Conservation (phyloP, 1,284 basidiomycete genomes). For the Ceratobasidium sp. region DNA sequence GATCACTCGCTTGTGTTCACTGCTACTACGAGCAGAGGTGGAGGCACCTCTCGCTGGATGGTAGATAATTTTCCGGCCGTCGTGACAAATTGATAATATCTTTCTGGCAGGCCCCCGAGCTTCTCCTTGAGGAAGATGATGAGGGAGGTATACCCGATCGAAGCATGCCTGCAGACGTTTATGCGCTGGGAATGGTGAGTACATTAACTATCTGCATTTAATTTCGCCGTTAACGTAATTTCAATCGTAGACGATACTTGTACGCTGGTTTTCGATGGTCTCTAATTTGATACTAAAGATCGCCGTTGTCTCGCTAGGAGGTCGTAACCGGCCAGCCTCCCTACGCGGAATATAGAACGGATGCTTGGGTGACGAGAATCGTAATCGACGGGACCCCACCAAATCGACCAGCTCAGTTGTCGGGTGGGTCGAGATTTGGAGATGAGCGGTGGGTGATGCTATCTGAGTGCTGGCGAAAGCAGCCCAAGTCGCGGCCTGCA, state of each 20-base stretch:
- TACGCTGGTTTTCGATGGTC: not conserved
- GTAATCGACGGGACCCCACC: not conserved
- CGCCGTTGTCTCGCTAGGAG: not conserved
- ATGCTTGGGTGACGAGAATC: not conserved
- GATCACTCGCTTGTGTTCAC: constrained; percentile 9
- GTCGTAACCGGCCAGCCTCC: not conserved
- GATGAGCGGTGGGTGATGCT: not conserved
- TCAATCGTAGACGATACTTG: not conserved
- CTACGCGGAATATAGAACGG: not conserved
- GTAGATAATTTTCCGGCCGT: not conserved
- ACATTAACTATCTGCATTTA: not conserved
- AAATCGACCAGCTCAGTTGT: not conserved
- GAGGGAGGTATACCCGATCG: not conserved
- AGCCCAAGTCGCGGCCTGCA: not conserved
- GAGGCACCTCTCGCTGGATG: constrained; percentile 29
- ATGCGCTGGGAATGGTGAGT: constrained; percentile 30
- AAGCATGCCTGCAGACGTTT: constrained; percentile 24
- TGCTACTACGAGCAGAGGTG: not conserved
- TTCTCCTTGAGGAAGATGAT: not conserved
- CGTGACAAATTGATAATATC: not conserved
- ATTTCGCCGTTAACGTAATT: not conserved
- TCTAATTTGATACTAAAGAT: too few relatives aligned
- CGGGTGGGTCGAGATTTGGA: not conserved
- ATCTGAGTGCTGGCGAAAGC: not conserved
- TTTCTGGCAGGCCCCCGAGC: constrained; percentile 15